Evolutionary conservation across 371 early-diverging fungal species (phyloP).

Genomic region (Pancytospora epiphaga): DNA sequence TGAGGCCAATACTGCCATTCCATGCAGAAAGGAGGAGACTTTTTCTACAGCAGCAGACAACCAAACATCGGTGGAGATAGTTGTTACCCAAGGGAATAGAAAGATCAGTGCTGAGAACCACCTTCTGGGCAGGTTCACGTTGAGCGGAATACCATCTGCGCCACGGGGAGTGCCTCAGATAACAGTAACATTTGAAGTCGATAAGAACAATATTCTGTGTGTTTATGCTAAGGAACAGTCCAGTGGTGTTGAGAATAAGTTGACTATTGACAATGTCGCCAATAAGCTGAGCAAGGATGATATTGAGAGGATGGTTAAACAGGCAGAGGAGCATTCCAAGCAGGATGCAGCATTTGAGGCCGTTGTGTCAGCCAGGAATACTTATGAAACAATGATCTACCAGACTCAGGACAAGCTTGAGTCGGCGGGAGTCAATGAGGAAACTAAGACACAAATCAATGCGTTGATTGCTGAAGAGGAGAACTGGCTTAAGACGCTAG

Average conservation of each 20-base stretch:
- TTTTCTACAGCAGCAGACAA: slow-evolving; percentile 85
- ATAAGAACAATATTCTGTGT: slow-evolving; percentile 64
- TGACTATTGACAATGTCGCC: slow-evolving; percentile 64
- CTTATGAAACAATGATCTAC: slow-evolving; percentile 30
- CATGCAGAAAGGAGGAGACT: slow-evolving; percentile 73
- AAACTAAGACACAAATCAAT: slow-evolving; percentile 32
- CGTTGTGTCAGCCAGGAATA: slow-evolving; percentile 4
- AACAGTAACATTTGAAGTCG: slow-evolving; percentile 67
- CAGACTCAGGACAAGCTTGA: slow-evolving; percentile 25
- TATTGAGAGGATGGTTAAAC: slow-evolving; percentile 52
- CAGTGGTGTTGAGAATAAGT: slow-evolving; percentile 63
- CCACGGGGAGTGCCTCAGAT: slow-evolving; percentile 63
- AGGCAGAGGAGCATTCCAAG: slow-evolving; percentile 64
- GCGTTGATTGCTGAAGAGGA: slow-evolving; percentile 40
- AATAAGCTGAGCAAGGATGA: slow-evolving; percentile 64
- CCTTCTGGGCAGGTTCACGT: slow-evolving; percentile 77
- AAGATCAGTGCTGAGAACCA: slow-evolving; percentile 79
- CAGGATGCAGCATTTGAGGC: slow-evolving; percentile 31
- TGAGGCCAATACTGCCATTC: slow-evolving; percentile 76
- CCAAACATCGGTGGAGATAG: slow-evolving; percentile 78
- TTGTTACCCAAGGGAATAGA: slow-evolving; percentile 81
- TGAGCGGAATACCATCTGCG: slow-evolving; percentile 73
- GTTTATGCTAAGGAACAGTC: slow-evolving; percentile 66
- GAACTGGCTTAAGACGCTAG: slow-evolving; percentile 43
- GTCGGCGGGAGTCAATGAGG: slow-evolving; percentile 20